A percentile compares a stretch with the other conserved stretches of the same genome.
Evolutionary conservation across 1,284 basidiomycete species (phyloP).

Genomic region (Heterobasidion parviporum): DNA sequence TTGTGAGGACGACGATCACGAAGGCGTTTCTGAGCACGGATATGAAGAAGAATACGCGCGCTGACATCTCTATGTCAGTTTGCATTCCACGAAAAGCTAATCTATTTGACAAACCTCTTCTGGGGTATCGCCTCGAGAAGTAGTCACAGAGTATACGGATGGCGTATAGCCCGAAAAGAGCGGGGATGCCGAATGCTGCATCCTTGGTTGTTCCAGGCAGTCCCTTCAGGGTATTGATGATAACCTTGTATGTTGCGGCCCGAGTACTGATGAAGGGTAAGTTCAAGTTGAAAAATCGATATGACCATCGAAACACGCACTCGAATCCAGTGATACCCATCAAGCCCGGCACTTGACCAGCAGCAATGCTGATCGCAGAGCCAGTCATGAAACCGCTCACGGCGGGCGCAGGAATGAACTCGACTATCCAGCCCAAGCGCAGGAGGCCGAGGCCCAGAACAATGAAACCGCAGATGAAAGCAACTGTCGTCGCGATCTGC

Average conservation of each 20-base stretch:
- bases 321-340: slow-evolving; percentile 82
- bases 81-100: neutral
- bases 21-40: slow-evolving; percentile 83
- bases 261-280: slow-evolving; percentile 50
- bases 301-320: slow-evolving; percentile 32
- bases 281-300: slow-evolving; percentile 1
- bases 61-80: slow-evolving; percentile 23
- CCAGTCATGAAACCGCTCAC: slow-evolving; percentile 94
- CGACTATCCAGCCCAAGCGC: slow-evolving; percentile 90
- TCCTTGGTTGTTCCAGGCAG: slow-evolving; percentile 69
- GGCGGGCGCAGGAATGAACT: slow-evolving; percentile 89
- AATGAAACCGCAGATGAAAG: slow-evolving; percentile 89
- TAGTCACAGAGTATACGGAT: slow-evolving; percentile 63
- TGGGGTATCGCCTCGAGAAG: slow-evolving; percentile 61
- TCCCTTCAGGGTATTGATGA: slow-evolving; percentile 88
- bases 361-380: slow-evolving; percentile 81
- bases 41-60: slow-evolving; percentile 84
- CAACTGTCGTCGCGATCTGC: slow-evolving; percentile 79
- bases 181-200: slow-evolving; percentile 85
- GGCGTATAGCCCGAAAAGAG: slow-evolving; percentile 66
- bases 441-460: slow-evolving; percentile 91
- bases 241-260: slow-evolving; percentile 78
- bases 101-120: slow-evolving; percentile 36
- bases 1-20: slow-evolving; percentile 77
- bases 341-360: slow-evolving; percentile 79